Percentiles rank a stretch among this genome's conserved stretches.
Evolutionary conservation across 768 basidiomycete species (phyloP).

Genomic region (Peribolospora kevripleyi): DNA sequence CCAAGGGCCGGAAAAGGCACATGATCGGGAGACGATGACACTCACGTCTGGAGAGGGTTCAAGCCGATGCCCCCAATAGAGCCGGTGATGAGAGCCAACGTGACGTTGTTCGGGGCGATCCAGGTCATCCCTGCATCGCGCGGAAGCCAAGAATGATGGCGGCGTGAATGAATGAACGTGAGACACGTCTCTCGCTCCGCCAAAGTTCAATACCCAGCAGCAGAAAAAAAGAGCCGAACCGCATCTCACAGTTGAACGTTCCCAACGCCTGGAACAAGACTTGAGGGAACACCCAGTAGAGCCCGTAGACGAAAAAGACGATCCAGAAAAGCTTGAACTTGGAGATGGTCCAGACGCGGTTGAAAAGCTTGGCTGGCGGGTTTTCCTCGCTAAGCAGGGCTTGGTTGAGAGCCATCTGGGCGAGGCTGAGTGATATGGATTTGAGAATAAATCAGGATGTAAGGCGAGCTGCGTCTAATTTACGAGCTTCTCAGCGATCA

Average conservation of each 20-base stretch:
- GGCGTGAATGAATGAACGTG: not conserved
- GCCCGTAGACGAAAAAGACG: constrained; percentile 8
- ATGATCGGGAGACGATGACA: constrained; percentile 2
- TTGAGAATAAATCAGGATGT: too few species aligned
- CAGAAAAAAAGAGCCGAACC: not conserved
- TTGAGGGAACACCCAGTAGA: constrained; percentile 12
- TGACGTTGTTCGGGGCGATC: constrained; percentile 23
- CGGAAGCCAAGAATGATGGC: not conserved
- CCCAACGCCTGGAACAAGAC: constrained; percentile 16
- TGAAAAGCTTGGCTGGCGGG: not conserved
- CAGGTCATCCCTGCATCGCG: constrained; percentile 15
- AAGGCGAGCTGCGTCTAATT: too few species aligned
- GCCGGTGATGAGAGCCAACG: constrained; percentile 17
- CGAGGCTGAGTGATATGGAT: constrained; percentile 1
- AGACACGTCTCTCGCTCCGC: constrained; percentile 6
- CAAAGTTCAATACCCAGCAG: constrained; percentile 6
- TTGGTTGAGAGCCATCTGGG: constrained; percentile 15
- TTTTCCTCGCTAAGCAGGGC: not conserved
- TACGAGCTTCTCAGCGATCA: too few species aligned
- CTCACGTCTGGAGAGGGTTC: constrained; percentile 18
- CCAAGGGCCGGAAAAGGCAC: too few species aligned
- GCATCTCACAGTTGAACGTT: too few species aligned
- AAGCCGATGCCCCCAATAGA: constrained; percentile 20
- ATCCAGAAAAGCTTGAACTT: constrained; percentile 7
- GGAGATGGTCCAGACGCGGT: not conserved